These are phyloP conservation scores for Hevea brasiliensis DNA, from an alignment of 345 rosid species.

Conservation along the genomic window DNA sequence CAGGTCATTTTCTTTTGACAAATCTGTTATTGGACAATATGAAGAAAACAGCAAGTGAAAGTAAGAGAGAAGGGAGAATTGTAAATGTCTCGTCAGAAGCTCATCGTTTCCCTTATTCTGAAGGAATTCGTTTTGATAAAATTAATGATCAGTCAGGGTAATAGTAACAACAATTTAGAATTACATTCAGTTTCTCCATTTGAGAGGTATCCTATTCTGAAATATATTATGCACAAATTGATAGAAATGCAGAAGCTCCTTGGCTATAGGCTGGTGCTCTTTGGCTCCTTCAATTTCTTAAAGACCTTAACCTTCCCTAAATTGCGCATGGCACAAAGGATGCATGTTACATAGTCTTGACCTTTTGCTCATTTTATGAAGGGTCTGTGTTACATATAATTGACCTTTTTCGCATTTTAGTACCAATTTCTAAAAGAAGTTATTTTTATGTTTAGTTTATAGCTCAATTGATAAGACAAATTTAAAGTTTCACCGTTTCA, in stretches of 20 bases:
- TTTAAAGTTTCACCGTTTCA: too few species aligned
- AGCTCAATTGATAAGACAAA: constrained; percentile 1
- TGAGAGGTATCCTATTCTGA: background rate
- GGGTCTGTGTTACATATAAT: too few species aligned
- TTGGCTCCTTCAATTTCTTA: too few species aligned
- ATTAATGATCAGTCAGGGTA: constrained; percentile 37
- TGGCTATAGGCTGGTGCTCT: too few species aligned
- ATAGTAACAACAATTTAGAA: background rate
- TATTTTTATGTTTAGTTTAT: background rate
- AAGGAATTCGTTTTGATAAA: constrained; percentile 47
- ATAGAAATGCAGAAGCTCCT: too few species aligned
- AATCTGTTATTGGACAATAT: constrained; percentile 44
- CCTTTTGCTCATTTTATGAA: background rate
- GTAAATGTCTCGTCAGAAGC: constrained; percentile 43
- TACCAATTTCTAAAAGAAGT: background rate
- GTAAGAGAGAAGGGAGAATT: constrained; percentile 47
- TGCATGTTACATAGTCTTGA: background rate
- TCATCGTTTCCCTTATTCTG: constrained; percentile 37
- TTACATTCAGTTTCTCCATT: background rate
- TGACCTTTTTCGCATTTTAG: too few species aligned
- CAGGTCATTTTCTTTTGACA: constrained; percentile 60
- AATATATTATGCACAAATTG: background rate
- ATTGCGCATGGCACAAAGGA: too few species aligned
- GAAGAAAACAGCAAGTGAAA: constrained; percentile 42
- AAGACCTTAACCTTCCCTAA: too few species aligned